Evolutionary conservation across 2,329 filamentous ascomycete species (phyloP).

Genomic region (Phaeoacremonium minimum): DNA sequence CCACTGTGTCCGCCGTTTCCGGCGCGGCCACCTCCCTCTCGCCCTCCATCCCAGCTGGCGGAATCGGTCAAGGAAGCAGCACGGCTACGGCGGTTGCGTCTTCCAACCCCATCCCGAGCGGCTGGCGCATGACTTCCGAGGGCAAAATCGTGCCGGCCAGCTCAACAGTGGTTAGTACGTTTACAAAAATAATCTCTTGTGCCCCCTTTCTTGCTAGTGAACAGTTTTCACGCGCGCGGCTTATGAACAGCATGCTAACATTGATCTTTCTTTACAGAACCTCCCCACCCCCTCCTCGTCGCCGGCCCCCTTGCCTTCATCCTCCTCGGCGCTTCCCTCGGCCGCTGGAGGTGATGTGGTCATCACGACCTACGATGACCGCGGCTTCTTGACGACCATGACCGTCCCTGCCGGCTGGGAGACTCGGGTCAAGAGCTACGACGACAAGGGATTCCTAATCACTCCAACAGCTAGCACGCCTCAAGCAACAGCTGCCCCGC

Average conservation of each 20-base stretch:
- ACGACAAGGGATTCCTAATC: constrained; percentile 38
- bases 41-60: constrained; percentile 66
- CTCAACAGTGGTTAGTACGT: constrained; percentile 52
- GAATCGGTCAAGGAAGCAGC: constrained; percentile 55
- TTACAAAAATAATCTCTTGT: constrained; percentile 4
- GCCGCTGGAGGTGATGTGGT: constrained; percentile 37
- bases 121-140: constrained; percentile 74
- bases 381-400: constrained; percentile 43
- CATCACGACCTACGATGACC: constrained; percentile 39
- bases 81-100: constrained; percentile 39
- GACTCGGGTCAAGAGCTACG: constrained; percentile 32
- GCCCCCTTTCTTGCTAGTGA: constrained; percentile 10
- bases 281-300: constrained; percentile 41
- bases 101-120: constrained; percentile 60
- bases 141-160: constrained; percentile 75
- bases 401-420: constrained; percentile 28
- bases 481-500: not conserved
- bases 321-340: constrained; percentile 19
- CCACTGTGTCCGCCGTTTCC: constrained; percentile 50
- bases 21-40: constrained; percentile 58
- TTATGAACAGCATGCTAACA: not conserved
- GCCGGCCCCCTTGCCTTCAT: constrained; percentile 42
- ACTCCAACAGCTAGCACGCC: constrained; percentile 15
- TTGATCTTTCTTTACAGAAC: constrained; percentile 13
- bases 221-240: constrained; percentile 6